Evolutionary conservation across 306 rosid genomes (phyloP), one percentile per base, ranked within the genome.

Genomic region (Oxytropis ochrocephala): DNA sequence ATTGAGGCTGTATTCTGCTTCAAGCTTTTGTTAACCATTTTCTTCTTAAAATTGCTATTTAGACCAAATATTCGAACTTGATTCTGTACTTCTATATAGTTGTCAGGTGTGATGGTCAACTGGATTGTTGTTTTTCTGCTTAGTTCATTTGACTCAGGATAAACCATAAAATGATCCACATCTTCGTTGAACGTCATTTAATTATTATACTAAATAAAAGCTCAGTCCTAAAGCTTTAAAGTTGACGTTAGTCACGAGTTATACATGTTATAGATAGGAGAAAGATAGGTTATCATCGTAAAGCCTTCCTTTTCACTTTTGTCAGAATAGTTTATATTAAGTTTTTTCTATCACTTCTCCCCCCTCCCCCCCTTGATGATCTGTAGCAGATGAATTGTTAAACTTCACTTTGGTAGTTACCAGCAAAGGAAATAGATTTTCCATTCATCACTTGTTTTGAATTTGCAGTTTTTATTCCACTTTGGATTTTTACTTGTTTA

Each of bases 231-330:
- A 41, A 32, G 46, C n/a, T 42, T 14, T 21, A 43, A 24, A 29
- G 24, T 67, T 43, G 13, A 33, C 10, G n/a, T 53, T 75, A 43
- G 69, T 75, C 14, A 11, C 27, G 54, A 57, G 27, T 75, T 33
- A 24, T 24, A 43, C 38, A 11, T 70, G 19, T 43, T 67, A 48
- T 50, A 39, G 29, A 49, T 49, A 7, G 48, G 49, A 14, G 17
- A 63, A 42, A 58, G 75, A 73, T 66, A 11, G 36, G 47, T 57
- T 72, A 8, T 57, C 60, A 59, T 19, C 53, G 53, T 24, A 24
- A 42, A 66, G 17, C 1, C 33, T 58, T 67, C 13, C 50, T 57
- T 73, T 39, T 66, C 52, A 50, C 14, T 78, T 65, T 39, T 77
- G 47, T 55, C 32, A 41, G 58, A 72, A 13, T 24, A 18, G 6